Evolutionary conservation across 306 rosid genomes (phyloP).

Genomic region (Gynostemma pentaphyllum): DNA sequence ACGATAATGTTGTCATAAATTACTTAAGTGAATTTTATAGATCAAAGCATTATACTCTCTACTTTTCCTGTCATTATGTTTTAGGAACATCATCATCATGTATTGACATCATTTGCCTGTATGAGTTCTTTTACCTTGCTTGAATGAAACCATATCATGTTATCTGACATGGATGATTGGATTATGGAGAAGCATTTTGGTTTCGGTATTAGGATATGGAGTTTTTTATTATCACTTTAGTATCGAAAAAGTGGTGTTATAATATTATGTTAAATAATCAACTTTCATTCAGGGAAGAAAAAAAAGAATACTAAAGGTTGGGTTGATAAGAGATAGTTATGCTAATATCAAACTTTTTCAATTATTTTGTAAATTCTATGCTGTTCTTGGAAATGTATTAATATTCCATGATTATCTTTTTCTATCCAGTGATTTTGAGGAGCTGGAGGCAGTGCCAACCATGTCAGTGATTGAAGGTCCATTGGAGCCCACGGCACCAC

Average conservation of each 20-base stretch:
- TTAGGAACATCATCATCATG: background rate
- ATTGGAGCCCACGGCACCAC: conserved; percentile 47
- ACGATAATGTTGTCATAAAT: background rate
- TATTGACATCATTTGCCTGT: background rate
- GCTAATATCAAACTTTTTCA: no score
- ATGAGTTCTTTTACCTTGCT: background rate
- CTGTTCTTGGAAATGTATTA: background rate
- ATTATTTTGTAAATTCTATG: background rate
- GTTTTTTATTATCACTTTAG: background rate
- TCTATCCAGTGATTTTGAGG: conserved; percentile 57
- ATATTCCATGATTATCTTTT: conserved; percentile 9
- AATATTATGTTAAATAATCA: background rate
- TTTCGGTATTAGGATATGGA: background rate
- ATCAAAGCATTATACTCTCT: background rate
- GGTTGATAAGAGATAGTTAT: no score
- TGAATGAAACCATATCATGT: background rate
- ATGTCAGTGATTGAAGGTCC: conserved; percentile 42
- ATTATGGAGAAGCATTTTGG: background rate
- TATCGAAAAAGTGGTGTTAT: background rate
- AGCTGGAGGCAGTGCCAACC: conserved; percentile 51
- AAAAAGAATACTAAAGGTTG: no score
- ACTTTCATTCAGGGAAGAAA: no score
- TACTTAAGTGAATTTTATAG: background rate
- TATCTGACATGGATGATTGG: background rate
- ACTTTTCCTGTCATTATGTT: background rate